These are phyloP conservation scores for Orychophragmus violaceus DNA, from an alignment of 345 rosid genomes.

Conservation along the genomic window DNA sequence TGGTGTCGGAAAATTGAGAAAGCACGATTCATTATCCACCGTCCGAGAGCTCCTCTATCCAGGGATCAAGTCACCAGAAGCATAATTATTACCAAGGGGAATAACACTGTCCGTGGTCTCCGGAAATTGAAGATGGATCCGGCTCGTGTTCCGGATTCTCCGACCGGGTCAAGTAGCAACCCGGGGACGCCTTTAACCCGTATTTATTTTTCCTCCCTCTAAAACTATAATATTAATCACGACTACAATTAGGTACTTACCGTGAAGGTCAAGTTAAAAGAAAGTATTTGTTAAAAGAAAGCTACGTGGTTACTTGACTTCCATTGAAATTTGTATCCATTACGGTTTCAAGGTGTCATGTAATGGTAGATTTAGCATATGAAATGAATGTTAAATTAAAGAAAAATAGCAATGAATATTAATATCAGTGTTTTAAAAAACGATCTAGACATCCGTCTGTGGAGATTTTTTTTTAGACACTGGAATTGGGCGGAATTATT, in stretches of 20 bases:
- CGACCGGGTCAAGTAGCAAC: conserved; percentile 34
- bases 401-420: not conserved
- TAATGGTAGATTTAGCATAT: not conserved
- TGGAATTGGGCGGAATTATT: too few species aligned
- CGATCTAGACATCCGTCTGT: too few species aligned
- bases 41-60: conserved; percentile 25
- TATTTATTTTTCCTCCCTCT: conserved; percentile 21
- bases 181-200: conserved; percentile 61
- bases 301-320: too few species aligned
- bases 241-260: too few species aligned
- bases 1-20: conserved; percentile 72
- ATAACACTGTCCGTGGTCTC: conserved; percentile 25
- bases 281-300: too few species aligned
- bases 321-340: not conserved
- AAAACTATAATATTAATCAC: not conserved
- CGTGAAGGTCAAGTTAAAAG: too few species aligned
- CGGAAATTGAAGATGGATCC: conserved; percentile 41
- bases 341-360: not conserved
- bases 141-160: conserved; percentile 47
- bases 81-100: conserved; percentile 47
- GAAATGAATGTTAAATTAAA: not conserved
- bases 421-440: too few species aligned
- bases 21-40: conserved; percentile 46
- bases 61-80: conserved; percentile 43
- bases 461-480: too few species aligned